A percentile compares a stretch with the other conserved stretches of the same genome.
These are phyloP conservation scores for Elongisporangium anandrum DNA, from an alignment of 352 stramenopile genomes.

Conservation along the genomic window DNA sequence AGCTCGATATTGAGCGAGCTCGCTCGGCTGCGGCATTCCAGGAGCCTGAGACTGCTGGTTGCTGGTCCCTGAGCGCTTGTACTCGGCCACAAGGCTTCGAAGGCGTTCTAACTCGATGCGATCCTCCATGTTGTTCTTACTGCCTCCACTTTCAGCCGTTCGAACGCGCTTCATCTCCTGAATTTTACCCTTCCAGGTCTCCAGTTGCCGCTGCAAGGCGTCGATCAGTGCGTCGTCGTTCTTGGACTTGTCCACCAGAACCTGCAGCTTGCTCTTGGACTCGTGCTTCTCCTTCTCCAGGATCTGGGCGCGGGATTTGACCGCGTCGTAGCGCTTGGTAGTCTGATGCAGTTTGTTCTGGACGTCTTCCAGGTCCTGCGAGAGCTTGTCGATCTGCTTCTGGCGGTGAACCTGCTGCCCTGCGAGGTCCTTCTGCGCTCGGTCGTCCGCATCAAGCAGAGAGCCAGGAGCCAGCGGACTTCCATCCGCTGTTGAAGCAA, in stretches of 20 bases:
- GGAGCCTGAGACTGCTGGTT: background rate
- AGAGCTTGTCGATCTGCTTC: constrained; percentile 55
- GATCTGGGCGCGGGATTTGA: constrained; percentile 60
- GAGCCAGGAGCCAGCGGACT: background rate
- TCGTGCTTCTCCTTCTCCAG: constrained; percentile 77
- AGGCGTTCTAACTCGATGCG: constrained; percentile 47
- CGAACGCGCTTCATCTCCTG: constrained; percentile 54
- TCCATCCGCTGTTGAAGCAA: background rate
- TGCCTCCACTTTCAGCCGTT: constrained; percentile 45
- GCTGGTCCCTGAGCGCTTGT: constrained; percentile 15
- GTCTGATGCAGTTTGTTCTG: constrained; percentile 50
- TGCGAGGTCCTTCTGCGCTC: constrained; percentile 57
- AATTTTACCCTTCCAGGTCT: constrained; percentile 49
- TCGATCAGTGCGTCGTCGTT: constrained; percentile 81
- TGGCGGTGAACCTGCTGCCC: constrained; percentile 55
- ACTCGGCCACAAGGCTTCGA: constrained; percentile 19
- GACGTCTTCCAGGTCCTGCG: constrained; percentile 49
- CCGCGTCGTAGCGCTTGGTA: constrained; percentile 54
- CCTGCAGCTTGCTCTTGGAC: constrained; percentile 52
- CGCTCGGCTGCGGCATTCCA: constrained; percentile 39
- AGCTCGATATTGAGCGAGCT: constrained; percentile 46
- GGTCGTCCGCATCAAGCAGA: constrained; percentile 55
- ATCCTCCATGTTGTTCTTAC: constrained; percentile 22
- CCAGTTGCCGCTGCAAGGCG: constrained; percentile 65
- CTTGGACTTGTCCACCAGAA: constrained; percentile 74